phyloP scores from a whole-genome alignment of 2,329 filamentous ascomycete species.

The Aspergillus brasiliensis region DNA sequence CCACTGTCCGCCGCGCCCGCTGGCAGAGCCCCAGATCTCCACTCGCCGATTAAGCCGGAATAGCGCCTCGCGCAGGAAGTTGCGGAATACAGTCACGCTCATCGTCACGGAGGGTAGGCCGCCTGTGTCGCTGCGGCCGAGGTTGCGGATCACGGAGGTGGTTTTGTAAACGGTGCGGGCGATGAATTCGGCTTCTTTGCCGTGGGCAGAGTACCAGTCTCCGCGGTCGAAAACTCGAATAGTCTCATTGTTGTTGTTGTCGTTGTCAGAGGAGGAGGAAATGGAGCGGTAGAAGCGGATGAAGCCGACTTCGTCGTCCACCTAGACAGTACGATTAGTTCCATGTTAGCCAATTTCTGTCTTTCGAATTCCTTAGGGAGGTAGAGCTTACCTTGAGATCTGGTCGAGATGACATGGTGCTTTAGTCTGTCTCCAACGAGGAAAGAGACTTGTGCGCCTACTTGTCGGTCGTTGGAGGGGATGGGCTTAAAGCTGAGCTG shows the following conservation, averaged over 20 bases:
- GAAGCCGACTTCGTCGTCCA: conserved; percentile 96
- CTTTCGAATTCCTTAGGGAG: background rate
- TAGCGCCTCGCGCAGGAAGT: conserved; percentile 90
- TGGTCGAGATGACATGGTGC: conserved; percentile 69
- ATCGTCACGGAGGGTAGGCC: conserved; percentile 92
- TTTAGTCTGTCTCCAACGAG: conserved; percentile 15
- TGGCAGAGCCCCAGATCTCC: conserved; percentile 81
- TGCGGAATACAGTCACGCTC: conserved; percentile 91
- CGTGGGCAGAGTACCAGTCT: conserved; percentile 82
- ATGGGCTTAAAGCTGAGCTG: background rate
- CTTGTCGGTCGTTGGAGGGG: conserved; percentile 5
- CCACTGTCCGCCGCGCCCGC: conserved; percentile 79
- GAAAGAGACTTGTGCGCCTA: conserved; percentile 11
- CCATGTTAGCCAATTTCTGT: background rate
- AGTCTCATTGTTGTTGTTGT: conserved; percentile 52
- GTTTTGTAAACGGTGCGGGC: conserved; percentile 86
- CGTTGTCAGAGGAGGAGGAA: conserved; percentile 58
- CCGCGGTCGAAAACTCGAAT: conserved; percentile 91
- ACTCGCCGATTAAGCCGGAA: conserved; percentile 88
- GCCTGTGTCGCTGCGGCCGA: conserved; percentile 81
- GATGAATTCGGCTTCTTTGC: conserved; percentile 50
- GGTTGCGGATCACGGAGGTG: conserved; percentile 87
- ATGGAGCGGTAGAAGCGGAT: conserved; percentile 95
- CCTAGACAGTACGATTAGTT: conserved; percentile 50
- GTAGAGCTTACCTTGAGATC: conserved; percentile 67